These are phyloP conservation scores for Lyophyllum shimeji DNA, from an alignment of 768 basidiomycete species.

Conservation along the genomic window DNA sequence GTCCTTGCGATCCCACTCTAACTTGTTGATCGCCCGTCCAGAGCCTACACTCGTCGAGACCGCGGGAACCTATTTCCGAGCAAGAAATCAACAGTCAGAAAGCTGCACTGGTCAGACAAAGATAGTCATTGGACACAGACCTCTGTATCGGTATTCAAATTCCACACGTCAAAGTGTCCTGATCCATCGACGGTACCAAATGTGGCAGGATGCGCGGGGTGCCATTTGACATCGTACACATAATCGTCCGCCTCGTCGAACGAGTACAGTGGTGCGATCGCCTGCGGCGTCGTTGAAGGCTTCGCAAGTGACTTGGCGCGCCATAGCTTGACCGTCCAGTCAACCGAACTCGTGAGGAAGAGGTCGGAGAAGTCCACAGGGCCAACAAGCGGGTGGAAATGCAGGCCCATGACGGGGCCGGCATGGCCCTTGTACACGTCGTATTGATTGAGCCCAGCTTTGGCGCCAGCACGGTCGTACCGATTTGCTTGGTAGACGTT, in stretches of 20 bases:
- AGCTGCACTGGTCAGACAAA: neutral
- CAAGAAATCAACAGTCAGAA: slow-evolving; percentile 4
- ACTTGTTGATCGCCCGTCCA: slow-evolving; percentile 88
- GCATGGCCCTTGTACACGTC: slow-evolving; percentile 93
- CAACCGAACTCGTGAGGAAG: slow-evolving; percentile 89
- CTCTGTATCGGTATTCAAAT: slow-evolving; percentile 95
- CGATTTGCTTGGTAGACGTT: slow-evolving; percentile 96
- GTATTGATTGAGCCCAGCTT: slow-evolving; percentile 91
- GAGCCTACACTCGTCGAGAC: slow-evolving; percentile 83
- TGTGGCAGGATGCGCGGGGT: slow-evolving; percentile 90
- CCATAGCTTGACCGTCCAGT: slow-evolving; percentile 99
- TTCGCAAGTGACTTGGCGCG: slow-evolving; percentile 76
- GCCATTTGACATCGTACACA: slow-evolving; percentile 99
- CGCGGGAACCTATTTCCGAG: slow-evolving; percentile 72
- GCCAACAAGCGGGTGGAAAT: slow-evolving; percentile 92
- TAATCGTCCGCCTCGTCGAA: slow-evolving; percentile 99
- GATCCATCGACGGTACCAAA: slow-evolving; percentile 95
- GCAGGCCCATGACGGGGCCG: slow-evolving; percentile 90
- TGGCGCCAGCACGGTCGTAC: slow-evolving; percentile 94
- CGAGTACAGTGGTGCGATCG: slow-evolving; percentile 78
- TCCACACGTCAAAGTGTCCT: slow-evolving; percentile 97
- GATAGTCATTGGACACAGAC: slow-evolving; percentile 46
- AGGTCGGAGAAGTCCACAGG: slow-evolving; percentile 94
- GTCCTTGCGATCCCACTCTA: slow-evolving; percentile 93
- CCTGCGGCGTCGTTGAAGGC: slow-evolving; percentile 59